phyloP scores from a whole-genome alignment of 768 basidiomycete genomes.

The Pleurotus tuoliensis region DNA sequence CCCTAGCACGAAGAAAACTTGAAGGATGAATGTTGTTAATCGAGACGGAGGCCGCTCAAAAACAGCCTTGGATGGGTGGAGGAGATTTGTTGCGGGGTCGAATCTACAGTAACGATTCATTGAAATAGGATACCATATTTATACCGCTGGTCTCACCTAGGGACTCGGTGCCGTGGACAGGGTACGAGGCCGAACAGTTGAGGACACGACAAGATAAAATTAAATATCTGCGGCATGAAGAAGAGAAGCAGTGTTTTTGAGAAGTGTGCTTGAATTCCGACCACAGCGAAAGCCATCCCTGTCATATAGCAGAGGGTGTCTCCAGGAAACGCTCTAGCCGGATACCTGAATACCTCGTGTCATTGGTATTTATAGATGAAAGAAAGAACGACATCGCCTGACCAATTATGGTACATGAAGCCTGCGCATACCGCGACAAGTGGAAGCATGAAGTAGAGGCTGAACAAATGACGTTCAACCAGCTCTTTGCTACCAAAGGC shows the following conservation, averaged over 20 bases:
- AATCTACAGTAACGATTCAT: constrained; percentile 44
- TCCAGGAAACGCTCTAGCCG: constrained; percentile 90
- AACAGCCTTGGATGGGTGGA: constrained; percentile 69
- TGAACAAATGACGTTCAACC: constrained; percentile 91
- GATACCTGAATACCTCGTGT: constrained; percentile 64
- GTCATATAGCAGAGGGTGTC: constrained; percentile 97
- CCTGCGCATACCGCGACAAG: constrained; percentile 86
- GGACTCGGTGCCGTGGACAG: constrained; percentile 92
- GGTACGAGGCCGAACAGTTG: constrained; percentile 93
- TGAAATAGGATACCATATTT: background rate
- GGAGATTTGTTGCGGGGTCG: constrained; percentile 66
- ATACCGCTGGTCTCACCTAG: constrained; percentile 50
- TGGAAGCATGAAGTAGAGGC: constrained; percentile 95
- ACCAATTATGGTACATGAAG: constrained; percentile 97
- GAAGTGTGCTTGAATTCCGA: constrained; percentile 96
- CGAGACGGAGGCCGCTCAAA: constrained; percentile 58
- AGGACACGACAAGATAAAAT: constrained; percentile 91
- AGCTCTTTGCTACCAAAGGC: constrained; percentile 81
- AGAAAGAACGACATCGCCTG: constrained; percentile 21
- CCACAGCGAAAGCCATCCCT: constrained; percentile 98
- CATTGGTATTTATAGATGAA: background rate
- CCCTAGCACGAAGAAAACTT: constrained; percentile 55
- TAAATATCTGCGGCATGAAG: constrained; percentile 98
- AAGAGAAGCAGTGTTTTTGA: constrained; percentile 95
- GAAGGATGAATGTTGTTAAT: constrained; percentile 52